phyloP scores from a whole-genome alignment of 495 filamentous ascomycete species.

The Delitschia confertaspora region DNA sequence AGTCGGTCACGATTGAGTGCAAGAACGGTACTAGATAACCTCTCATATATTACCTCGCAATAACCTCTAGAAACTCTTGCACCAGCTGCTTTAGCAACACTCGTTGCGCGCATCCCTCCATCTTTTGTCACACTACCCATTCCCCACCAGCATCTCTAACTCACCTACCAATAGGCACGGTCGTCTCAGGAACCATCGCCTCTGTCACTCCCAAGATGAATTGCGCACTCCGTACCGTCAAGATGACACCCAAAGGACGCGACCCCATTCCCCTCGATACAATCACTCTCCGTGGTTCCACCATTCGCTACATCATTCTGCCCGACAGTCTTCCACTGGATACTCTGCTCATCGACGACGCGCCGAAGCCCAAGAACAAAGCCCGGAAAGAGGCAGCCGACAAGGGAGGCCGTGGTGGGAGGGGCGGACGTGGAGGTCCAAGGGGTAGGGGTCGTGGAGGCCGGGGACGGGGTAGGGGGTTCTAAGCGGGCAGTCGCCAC shows the following conservation, averaged over 20 bases:
- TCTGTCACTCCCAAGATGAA: slow-evolving; percentile 97
- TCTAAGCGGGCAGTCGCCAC: no score
- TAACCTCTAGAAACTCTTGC: background rate
- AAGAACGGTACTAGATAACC: slow-evolving; percentile 98
- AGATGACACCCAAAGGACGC: slow-evolving; percentile 82
- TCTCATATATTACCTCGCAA: no score
- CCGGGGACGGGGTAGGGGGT: slow-evolving; percentile 28
- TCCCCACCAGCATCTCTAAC: no score
- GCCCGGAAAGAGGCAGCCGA: slow-evolving; percentile 83
- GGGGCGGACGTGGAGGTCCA: slow-evolving; percentile 48
- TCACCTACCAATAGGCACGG: slow-evolving; percentile 58
- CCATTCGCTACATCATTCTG: slow-evolving; percentile 87
- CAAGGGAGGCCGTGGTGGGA: slow-evolving; percentile 38
- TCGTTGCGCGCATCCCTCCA: background rate
- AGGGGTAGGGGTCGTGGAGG: slow-evolving; percentile 48
- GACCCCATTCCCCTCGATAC: slow-evolving; percentile 80
- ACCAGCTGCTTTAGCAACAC: slow-evolving; percentile 1
- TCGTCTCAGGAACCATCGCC: slow-evolving; percentile 90
- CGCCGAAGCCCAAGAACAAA: slow-evolving; percentile 98
- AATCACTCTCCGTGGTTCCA: slow-evolving; percentile 93
- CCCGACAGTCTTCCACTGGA: slow-evolving; percentile 92
- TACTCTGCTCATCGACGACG: slow-evolving; percentile 88
- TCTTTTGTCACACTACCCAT: background rate
- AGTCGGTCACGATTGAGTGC: slow-evolving; percentile 93
- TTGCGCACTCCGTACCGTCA: slow-evolving; percentile 83